Evolutionary conservation across 495 filamentous ascomycete genomes (phyloP).

Genomic region (Aspergillus asperescens): DNA sequence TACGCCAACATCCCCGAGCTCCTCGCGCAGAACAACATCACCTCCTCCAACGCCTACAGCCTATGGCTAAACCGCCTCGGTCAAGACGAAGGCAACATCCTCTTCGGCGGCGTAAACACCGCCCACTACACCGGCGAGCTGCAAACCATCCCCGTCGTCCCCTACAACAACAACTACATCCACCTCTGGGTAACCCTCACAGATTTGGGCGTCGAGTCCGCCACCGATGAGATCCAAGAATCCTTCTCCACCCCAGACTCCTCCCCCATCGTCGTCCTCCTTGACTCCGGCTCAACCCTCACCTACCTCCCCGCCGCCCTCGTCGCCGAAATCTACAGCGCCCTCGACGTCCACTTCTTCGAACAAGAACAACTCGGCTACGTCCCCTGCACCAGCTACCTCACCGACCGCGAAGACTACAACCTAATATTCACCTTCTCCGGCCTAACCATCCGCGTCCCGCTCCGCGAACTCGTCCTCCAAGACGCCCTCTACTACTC

Average conservation of each 20-base stretch:
- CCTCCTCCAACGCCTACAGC: constrained; percentile 71
- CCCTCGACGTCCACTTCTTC: constrained; percentile 58
- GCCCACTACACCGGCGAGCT: constrained; percentile 65
- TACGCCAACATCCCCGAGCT: constrained; percentile 10
- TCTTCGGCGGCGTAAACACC: constrained; percentile 84
- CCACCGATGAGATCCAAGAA: constrained; percentile 28
- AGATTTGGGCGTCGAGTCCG: constrained; percentile 30
- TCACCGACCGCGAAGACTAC: constrained; percentile 36
- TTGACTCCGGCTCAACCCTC: constrained; percentile 74
- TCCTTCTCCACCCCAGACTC: constrained; percentile 36
- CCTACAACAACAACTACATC: constrained; percentile 41
- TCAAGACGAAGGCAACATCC: constrained; percentile 63
- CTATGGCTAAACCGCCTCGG: constrained; percentile 83
- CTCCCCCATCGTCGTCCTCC: constrained; percentile 60
- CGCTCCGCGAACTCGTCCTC: constrained; percentile 24
- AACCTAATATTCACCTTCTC: constrained; percentile 65
- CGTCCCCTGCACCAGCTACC: constrained; percentile 58
- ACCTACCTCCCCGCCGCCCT: constrained; percentile 68
- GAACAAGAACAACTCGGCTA: constrained; percentile 34
- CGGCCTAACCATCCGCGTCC: constrained; percentile 26
- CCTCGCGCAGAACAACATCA: constrained; percentile 29
- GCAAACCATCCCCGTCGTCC: constrained; percentile 63
- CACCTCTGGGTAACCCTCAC: constrained; percentile 79
- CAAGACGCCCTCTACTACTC: background rate
- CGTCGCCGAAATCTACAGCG: constrained; percentile 52